Evolutionary conservation across 257 asterid genomes (phyloP).

Genomic region (Solanum sejunctum): DNA sequence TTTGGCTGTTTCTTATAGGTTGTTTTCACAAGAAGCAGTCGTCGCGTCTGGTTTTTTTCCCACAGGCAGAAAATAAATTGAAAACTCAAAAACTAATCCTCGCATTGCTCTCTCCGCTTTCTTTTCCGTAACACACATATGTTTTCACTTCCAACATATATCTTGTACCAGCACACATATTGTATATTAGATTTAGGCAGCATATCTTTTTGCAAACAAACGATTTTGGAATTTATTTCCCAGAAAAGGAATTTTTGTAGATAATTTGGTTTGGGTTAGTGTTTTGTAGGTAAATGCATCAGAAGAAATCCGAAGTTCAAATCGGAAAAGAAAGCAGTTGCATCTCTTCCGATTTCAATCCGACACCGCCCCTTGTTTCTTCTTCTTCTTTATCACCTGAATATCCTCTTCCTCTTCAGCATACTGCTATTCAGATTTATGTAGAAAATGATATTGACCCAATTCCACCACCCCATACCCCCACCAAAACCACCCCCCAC

Average conservation of each 20-base stretch:
- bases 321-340: constrained; percentile 99
- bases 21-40: neutral
- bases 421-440: constrained; percentile 35
- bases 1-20: neutral
- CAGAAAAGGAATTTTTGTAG: neutral
- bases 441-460: constrained; percentile 48
- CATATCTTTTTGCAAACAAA: neutral
- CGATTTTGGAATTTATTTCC: neutral
- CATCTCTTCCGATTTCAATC: constrained; percentile 99
- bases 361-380: constrained; percentile 43
- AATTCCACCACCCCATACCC: constrained; percentile 13
- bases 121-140: neutral
- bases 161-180: neutral
- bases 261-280: neutral
- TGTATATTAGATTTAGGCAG: neutral
- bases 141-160: neutral
- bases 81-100: neutral
- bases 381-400: constrained; percentile 27
- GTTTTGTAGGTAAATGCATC: constrained; percentile 48
- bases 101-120: neutral
- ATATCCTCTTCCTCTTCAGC: neutral
- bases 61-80: neutral
- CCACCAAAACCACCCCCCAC: constrained; percentile 58
- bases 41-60: neutral
- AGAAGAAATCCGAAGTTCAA: constrained; percentile 91